These are phyloP conservation scores for Eustoma russellianum DNA, from an alignment of 257 asterid genomes.

Conservation along the genomic window DNA sequence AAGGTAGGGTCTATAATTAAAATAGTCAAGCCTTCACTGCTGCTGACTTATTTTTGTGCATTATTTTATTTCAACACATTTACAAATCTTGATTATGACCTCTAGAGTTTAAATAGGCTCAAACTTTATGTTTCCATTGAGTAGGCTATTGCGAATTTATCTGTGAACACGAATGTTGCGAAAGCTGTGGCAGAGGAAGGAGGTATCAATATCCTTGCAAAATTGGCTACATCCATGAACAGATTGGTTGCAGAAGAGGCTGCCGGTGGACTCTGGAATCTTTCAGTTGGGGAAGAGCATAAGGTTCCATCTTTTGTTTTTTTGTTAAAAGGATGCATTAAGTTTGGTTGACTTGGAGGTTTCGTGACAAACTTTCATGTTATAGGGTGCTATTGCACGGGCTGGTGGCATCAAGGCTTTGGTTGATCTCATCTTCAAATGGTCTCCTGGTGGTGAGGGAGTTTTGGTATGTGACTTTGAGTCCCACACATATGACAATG, in stretches of 20 bases:
- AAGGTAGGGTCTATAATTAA: conserved; percentile 58
- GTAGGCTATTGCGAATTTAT: conserved; percentile 78
- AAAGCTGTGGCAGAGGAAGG: conserved; percentile 91
- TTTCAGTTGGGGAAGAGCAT: conserved; percentile 76
- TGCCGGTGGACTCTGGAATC: conserved; percentile 90
- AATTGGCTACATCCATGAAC: conserved; percentile 65
- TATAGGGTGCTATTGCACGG: conserved; percentile 71
- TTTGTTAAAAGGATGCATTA: not conserved
- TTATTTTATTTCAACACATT: not conserved
- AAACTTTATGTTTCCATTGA: conserved; percentile 11
- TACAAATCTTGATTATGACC: not conserved
- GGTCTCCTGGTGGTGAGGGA: conserved; percentile 71
- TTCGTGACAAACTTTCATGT: conserved; percentile 11
- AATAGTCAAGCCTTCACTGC: too few species aligned
- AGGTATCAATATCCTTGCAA: conserved; percentile 54
- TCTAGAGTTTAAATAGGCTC: not conserved
- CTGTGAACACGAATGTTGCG: conserved; percentile 74
- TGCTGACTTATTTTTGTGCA: too few species aligned
- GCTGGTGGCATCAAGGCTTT: conserved; percentile 83
- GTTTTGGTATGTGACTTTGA: conserved; percentile 53
- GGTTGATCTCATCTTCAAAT: conserved; percentile 70
- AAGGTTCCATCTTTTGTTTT: conserved; percentile 36
- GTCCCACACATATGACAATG: conserved; percentile 6
- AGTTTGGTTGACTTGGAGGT: too few species aligned
- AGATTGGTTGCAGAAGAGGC: conserved; percentile 84